phyloP scores from a whole-genome alignment of 164 flowering plant species.

The Brasenia schreberi region DNA sequence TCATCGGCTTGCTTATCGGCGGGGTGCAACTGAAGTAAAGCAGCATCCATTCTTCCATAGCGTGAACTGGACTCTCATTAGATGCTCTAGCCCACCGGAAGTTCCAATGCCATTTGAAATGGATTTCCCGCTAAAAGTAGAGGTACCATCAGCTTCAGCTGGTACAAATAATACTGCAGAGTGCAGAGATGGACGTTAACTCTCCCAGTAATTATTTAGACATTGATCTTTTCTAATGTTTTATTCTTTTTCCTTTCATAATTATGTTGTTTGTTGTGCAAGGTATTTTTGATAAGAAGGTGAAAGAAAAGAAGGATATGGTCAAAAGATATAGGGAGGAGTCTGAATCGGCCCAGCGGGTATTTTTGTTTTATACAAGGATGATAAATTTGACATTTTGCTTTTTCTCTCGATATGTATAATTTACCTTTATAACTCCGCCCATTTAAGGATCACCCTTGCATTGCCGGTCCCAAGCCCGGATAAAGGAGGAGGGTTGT shows the following conservation, averaged over 20 bases:
- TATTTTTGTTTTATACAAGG: conserved; percentile 10
- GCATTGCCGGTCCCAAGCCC: too few relatives aligned
- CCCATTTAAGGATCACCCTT: too few relatives aligned
- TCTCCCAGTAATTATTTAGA: conserved; percentile 71
- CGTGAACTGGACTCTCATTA: conserved; percentile 84
- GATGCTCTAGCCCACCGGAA: conserved; percentile 79
- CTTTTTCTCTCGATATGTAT: not conserved
- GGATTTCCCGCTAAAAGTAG: conserved; percentile 12
- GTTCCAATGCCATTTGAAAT: conserved; percentile 39
- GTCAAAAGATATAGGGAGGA: conserved; percentile 92
- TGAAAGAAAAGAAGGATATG: conserved; percentile 71
- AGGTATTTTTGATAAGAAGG: conserved; percentile 14
- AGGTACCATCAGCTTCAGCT: conserved; percentile 16
- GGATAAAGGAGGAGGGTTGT: too few relatives aligned
- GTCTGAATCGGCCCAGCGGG: conserved; percentile 66
- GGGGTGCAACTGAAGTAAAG: conserved; percentile 84
- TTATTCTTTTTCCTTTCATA: not conserved
- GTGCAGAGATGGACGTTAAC: conserved; percentile 48
- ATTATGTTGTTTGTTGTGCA: not conserved
- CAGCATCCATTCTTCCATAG: conserved; percentile 89
- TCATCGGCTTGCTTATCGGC: conserved; percentile 76
- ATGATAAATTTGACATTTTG: too few relatives aligned
- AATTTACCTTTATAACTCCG: not conserved
- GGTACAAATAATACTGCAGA: conserved; percentile 9
- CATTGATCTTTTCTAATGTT: conserved; percentile 61